phyloP scores from a whole-genome alignment of 2,329 filamentous ascomycete genomes.

The Talaromyces sp. region DNA sequence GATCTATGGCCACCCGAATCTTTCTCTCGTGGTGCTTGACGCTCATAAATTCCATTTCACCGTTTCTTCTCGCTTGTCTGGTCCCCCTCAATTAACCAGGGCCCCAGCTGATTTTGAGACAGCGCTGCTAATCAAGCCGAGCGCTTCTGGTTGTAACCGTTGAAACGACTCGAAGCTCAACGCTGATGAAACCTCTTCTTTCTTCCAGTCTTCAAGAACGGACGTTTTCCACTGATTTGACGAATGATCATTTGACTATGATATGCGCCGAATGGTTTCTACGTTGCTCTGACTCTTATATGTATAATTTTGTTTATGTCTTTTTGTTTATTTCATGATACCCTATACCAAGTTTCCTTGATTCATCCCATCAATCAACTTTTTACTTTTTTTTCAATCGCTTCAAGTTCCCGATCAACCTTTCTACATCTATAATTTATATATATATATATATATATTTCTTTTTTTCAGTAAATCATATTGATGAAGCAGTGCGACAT shows the following conservation, averaged over 20 bases:
- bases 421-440: too few relatives aligned
- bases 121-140: conserved; percentile 21
- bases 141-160: conserved; percentile 30
- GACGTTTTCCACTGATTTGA: conserved; percentile 1
- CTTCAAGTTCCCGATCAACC: neutral
- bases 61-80: conserved; percentile 21
- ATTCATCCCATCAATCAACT: neutral
- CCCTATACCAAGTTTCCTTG: conserved; percentile 9
- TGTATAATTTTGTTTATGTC: neutral
- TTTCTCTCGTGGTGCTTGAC: conserved; percentile 30
- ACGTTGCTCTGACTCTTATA: neutral
- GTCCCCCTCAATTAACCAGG: conserved; percentile 21
- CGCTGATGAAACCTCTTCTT: conserved; percentile 4
- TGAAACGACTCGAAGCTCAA: conserved; percentile 5
- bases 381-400: neutral
- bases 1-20: conserved; percentile 11
- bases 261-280: conserved; percentile 16
- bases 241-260: conserved; percentile 12
- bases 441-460: too few relatives aligned
- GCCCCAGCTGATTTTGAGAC: conserved; percentile 29
- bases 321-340: conserved; percentile 14
- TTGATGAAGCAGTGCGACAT: neutral
- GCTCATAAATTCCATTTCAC: conserved; percentile 21
- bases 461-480: neutral
- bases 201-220: conserved; percentile 15